These are phyloP conservation scores for Berkeleyomyces rouxiae DNA, from an alignment of 2,329 filamentous ascomycete genomes.

Conservation along the genomic window DNA sequence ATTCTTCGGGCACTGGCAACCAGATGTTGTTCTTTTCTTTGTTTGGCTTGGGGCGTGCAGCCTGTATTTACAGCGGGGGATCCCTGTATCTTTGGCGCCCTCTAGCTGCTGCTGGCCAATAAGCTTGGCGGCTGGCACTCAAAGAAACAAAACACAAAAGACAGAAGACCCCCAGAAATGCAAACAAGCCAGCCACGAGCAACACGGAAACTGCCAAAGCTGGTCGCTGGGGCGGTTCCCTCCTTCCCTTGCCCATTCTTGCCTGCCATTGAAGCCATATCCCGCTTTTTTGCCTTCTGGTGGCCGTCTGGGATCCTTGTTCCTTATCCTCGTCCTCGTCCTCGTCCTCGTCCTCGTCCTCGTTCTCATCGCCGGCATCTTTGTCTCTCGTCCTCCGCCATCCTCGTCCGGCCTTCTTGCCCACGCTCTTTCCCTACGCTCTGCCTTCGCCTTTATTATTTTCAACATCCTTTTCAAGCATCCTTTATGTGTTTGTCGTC, in stretches of 20 bases:
- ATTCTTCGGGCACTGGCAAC: not conserved
- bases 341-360: not conserved
- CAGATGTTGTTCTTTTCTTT: not conserved
- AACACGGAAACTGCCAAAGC: not conserved
- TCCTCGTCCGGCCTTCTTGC: not conserved
- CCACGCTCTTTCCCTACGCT: not conserved
- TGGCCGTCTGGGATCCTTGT: not conserved
- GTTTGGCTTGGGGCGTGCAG: not conserved
- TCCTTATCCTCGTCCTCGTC: not conserved
- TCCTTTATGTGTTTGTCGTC: not conserved
- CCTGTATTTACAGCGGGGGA: not conserved
- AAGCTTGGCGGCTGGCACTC: not conserved
- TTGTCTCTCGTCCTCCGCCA: not conserved
- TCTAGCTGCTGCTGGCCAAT: not conserved
- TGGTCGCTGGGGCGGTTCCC: not conserved
- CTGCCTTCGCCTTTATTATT: not conserved
- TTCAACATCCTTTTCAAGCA: not conserved
- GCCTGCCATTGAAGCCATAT: not conserved
- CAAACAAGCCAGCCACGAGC: not conserved
- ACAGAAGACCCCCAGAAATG: too few species aligned
- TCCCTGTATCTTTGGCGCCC: not conserved
- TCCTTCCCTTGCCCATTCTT: not conserved
- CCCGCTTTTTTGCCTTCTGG: not conserved
- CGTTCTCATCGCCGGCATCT: not conserved
- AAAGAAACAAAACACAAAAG: not conserved